Evolutionary conservation across 306 rosid genomes (phyloP).

Genomic region (Acacia melanoxylon): DNA sequence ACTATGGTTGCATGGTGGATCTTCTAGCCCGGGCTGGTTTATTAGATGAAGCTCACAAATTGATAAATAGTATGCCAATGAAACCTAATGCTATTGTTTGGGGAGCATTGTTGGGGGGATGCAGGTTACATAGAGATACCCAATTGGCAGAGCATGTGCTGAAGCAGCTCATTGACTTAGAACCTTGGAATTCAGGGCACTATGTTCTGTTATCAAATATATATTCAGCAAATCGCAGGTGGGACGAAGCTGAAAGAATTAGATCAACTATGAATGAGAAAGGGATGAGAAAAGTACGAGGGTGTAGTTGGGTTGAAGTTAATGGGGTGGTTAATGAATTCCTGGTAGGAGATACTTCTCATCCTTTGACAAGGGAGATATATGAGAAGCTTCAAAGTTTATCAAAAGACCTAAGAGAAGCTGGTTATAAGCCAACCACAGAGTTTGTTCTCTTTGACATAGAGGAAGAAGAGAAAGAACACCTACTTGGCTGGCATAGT

Average conservation of each 20-base stretch:
- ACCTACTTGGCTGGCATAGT: constrained; percentile 68
- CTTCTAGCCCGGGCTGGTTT: constrained; percentile 73
- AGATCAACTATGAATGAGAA: constrained; percentile 55
- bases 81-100: constrained; percentile 62
- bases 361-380: constrained; percentile 57
- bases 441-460: constrained; percentile 73
- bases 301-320: constrained; percentile 74
- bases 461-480: constrained; percentile 79
- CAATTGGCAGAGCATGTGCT: constrained; percentile 59
- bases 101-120: constrained; percentile 75
- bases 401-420: constrained; percentile 59
- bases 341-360: constrained; percentile 69
- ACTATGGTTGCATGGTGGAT: constrained; percentile 80
- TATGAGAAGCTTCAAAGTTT: constrained; percentile 60
- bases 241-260: constrained; percentile 66
- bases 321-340: constrained; percentile 64
- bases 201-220: constrained; percentile 72
- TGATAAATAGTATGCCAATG: constrained; percentile 67
- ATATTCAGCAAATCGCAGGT: constrained; percentile 61
- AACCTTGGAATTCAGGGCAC: constrained; percentile 82
- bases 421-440: constrained; percentile 70
- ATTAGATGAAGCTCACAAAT: constrained; percentile 56
- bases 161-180: constrained; percentile 65
- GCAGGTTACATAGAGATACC: constrained; percentile 62
- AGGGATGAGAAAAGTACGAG: constrained; percentile 63